phyloP scores from a whole-genome alignment of 2,329 filamentous ascomycete species.

The Tolypocladium ovalisporum region DNA sequence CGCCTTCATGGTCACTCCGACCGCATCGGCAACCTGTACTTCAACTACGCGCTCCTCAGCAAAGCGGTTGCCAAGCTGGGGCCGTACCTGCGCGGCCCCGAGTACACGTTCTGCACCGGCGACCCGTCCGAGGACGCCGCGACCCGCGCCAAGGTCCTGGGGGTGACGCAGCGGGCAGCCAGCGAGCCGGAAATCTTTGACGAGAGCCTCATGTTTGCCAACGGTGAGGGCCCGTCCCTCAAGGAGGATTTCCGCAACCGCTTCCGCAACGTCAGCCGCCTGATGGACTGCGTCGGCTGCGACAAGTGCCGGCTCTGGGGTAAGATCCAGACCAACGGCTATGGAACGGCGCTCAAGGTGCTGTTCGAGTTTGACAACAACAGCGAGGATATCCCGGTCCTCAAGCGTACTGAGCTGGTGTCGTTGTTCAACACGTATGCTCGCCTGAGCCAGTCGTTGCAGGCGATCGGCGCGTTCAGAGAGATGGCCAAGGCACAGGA shows the following conservation, averaged over 20 bases:
- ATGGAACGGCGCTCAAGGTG: conserved; percentile 89
- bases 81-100: conserved; percentile 53
- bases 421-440: conserved; percentile 91
- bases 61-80: conserved; percentile 86
- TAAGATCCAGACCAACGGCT: conserved; percentile 89
- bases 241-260: conserved; percentile 97
- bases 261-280: conserved; percentile 88
- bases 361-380: conserved; percentile 83
- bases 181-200: conserved; percentile 78
- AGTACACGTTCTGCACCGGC: conserved; percentile 87
- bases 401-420: conserved; percentile 86
- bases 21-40: conserved; percentile 93
- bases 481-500: conserved; percentile 33
- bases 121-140: conserved; percentile 67
- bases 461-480: conserved; percentile 63
- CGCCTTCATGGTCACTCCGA: conserved; percentile 81
- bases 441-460: conserved; percentile 70
- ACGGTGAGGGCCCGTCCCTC: conserved; percentile 60
- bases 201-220: conserved; percentile 89
- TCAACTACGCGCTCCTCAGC: conserved; percentile 95
- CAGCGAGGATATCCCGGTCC: conserved; percentile 51
- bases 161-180: conserved; percentile 60
- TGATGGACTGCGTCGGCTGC: conserved; percentile 98
- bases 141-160: conserved; percentile 74
- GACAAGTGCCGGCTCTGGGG: conserved; percentile 98